A percentile compares a stretch with the other conserved stretches of the same genome.
Conservation (phyloP, 208 protist genomes). For the Herpetomonas tarakana region DNA sequence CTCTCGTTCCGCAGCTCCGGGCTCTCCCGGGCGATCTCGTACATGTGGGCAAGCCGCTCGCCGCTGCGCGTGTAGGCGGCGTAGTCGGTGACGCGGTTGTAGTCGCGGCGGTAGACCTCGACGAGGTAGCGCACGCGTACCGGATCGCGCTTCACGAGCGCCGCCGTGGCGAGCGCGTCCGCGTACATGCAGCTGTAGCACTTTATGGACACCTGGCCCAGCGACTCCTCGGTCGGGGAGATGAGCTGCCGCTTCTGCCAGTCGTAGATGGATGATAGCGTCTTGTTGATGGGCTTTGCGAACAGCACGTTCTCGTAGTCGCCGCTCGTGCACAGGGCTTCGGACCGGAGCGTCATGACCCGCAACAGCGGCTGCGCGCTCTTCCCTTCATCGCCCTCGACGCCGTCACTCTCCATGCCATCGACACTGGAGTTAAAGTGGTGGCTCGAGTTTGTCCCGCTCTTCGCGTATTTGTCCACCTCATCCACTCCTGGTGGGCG, state of each 20-base stretch:
- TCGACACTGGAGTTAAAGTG: not conserved
- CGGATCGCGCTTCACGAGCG: conserved; percentile 36
- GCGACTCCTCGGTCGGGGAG: conserved; percentile 14
- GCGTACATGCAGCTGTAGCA: conserved; percentile 55
- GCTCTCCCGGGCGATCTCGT: conserved; percentile 44
- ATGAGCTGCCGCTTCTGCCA: conserved; percentile 27
- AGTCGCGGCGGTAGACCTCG: conserved; percentile 33
- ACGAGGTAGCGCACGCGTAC: conserved; percentile 37
- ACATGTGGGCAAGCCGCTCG: conserved; percentile 41
- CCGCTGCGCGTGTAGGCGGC: conserved; percentile 30
- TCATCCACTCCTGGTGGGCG: conserved; percentile 33
- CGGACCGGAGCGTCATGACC: conserved; percentile 32
- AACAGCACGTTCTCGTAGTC: conserved; percentile 45
- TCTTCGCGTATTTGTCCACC: conserved; percentile 3
- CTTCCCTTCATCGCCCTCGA: not conserved
- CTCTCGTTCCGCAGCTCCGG: conserved; percentile 22
- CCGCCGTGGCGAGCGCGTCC: conserved; percentile 51
- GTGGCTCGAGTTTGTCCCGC: not conserved
- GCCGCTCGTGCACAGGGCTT: conserved; percentile 43
- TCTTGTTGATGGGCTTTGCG: not conserved
- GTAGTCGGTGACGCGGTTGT: conserved; percentile 58
- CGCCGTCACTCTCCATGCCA: not conserved
- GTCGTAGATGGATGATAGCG: conserved; percentile 31
- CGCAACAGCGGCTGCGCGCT: conserved; percentile 12
- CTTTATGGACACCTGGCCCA: conserved; percentile 45